phyloP scores from a whole-genome alignment of 257 asterid genomes.

The Solanum tarapatanum region DNA sequence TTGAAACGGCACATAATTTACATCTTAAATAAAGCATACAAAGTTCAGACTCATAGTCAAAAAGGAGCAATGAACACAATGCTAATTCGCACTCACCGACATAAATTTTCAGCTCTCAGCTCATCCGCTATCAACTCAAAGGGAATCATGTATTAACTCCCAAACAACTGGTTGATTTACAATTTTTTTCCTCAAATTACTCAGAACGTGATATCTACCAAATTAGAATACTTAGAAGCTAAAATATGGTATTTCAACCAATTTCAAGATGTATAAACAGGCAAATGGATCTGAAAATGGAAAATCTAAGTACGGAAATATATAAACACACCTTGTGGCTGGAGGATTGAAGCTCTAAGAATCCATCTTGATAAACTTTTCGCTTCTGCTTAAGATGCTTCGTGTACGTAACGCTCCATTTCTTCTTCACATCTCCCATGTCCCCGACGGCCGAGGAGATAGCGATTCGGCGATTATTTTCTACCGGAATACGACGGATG shows the following conservation, averaged over 20 bases:
- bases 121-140: background rate
- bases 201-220: background rate
- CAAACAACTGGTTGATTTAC: background rate
- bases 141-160: background rate
- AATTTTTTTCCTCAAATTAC: background rate
- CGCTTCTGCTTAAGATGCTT: constrained; percentile 86
- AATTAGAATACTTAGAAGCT: background rate
- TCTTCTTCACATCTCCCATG: constrained; percentile 50
- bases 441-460: background rate
- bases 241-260: background rate
- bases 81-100: background rate
- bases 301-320: background rate
- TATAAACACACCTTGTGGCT: constrained; percentile 34
- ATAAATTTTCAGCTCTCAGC: background rate
- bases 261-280: background rate
- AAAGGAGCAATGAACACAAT: background rate
- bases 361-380: constrained; percentile 80
- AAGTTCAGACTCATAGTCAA: background rate
- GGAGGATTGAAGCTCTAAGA: constrained; percentile 46
- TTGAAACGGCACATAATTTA: background rate
- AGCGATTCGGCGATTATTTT: background rate
- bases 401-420: constrained; percentile 79
- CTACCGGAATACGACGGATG: background rate
- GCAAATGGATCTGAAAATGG: background rate
- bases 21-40: background rate